phyloP scores from a whole-genome alignment of 371 early-diverging fungal species.

The Dinochytrium kinnereticum region DNA sequence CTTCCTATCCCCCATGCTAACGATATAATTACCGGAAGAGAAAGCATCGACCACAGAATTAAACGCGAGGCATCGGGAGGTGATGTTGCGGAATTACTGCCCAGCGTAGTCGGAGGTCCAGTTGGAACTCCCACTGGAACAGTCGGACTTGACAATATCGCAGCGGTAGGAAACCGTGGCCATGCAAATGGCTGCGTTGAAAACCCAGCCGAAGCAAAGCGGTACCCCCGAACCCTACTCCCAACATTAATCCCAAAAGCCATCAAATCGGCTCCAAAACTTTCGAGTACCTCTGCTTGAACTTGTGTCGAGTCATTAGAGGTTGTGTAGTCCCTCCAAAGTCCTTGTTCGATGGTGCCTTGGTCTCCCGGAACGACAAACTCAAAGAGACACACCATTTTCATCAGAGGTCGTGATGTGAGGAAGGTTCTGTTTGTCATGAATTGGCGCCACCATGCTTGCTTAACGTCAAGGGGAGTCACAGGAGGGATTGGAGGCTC shows the following conservation, averaged over 20 bases:
- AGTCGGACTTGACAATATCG: neutral
- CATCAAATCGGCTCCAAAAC: neutral
- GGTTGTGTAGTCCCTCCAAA: neutral
- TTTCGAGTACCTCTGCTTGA: neutral
- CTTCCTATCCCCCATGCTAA: neutral
- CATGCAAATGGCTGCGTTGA: neutral
- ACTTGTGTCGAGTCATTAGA: neutral
- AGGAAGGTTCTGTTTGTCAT: conserved; percentile 12
- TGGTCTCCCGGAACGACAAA: neutral
- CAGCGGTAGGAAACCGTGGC: neutral
- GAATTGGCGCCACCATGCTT: neutral
- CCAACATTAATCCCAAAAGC: neutral
- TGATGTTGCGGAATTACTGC: neutral
- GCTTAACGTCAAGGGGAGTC: neutral
- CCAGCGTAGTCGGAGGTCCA: neutral
- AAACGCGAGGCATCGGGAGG: neutral
- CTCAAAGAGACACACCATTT: conserved; percentile 9
- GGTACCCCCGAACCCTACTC: neutral
- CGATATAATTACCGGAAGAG: neutral
- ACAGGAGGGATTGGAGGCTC: neutral
- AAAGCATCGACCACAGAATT: neutral
- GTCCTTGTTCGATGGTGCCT: neutral
- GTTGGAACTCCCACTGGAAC: neutral
- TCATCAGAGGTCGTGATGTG: neutral
- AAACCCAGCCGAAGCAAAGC: neutral